Evolutionary conservation across 2,329 filamentous ascomycete species (phyloP).

Genomic region (Pseudogymnoascus sp.): DNA sequence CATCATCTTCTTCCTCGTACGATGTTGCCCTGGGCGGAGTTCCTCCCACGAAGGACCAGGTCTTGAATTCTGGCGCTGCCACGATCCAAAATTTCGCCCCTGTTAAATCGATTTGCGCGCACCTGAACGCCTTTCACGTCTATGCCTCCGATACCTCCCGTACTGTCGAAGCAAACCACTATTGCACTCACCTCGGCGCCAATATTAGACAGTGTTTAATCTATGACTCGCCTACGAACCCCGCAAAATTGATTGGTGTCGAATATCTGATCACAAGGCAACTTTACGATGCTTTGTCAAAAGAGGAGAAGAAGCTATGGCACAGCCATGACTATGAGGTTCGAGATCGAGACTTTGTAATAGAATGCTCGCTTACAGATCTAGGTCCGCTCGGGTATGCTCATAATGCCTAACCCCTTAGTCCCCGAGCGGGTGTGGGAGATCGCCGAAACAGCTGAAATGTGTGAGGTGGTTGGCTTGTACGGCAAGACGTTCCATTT

Average conservation of each 20-base stretch:
- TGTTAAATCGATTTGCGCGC: slow-evolving; percentile 67
- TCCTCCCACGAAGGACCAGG: slow-evolving; percentile 45
- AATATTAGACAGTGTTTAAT: slow-evolving; percentile 80
- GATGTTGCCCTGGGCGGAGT: background rate
- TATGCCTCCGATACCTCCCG: slow-evolving; percentile 64
- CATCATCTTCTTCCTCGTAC: background rate
- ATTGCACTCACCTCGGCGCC: slow-evolving; percentile 66
- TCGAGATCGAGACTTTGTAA: background rate
- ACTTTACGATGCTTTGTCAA: slow-evolving; percentile 57
- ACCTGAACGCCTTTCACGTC: slow-evolving; percentile 79
- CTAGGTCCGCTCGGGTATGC: slow-evolving; percentile 69
- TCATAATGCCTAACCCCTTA: slow-evolving; percentile 61
- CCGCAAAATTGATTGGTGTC: slow-evolving; percentile 69
- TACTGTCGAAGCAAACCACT: slow-evolving; percentile 72
- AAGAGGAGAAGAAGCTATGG: slow-evolving; percentile 67
- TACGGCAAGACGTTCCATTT: slow-evolving; percentile 83
- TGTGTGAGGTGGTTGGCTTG: slow-evolving; percentile 64
- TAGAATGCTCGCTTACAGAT: slow-evolving; percentile 18
- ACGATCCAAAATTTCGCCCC: slow-evolving; percentile 60
- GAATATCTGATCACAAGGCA: slow-evolving; percentile 64
- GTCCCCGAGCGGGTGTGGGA: slow-evolving; percentile 62
- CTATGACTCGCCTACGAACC: slow-evolving; percentile 61
- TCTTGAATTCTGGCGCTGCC: slow-evolving; percentile 53
- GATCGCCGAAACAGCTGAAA: slow-evolving; percentile 66
- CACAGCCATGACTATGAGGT: slow-evolving; percentile 55